phyloP scores from a whole-genome alignment of 768 basidiomycete species.

The Paxillus rubicundulus region DNA sequence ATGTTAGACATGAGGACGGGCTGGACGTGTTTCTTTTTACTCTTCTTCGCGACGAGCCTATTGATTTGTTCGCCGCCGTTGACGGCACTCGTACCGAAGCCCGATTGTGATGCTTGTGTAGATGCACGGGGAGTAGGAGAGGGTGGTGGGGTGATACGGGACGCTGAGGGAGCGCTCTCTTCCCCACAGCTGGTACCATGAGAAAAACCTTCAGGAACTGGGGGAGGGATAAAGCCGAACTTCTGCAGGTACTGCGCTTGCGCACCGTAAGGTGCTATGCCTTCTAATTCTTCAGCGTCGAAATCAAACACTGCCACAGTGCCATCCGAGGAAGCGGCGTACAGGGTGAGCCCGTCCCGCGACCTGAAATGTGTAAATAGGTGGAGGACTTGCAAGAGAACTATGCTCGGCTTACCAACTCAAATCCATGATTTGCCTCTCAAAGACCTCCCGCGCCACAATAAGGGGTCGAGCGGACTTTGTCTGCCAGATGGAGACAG shows the following conservation, averaged over 20 bases:
- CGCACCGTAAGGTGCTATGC: constrained; percentile 68
- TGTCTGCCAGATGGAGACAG: constrained; percentile 95
- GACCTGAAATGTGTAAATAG: constrained; percentile 56
- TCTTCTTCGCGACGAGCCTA: constrained; percentile 72
- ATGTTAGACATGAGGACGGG: constrained; percentile 39
- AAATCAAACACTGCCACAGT: constrained; percentile 89
- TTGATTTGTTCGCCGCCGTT: constrained; percentile 62
- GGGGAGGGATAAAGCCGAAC: constrained; percentile 70
- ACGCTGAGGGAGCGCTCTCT: constrained; percentile 20
- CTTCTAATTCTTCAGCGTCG: constrained; percentile 74
- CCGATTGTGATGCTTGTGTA: constrained; percentile 35
- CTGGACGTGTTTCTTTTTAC: constrained; percentile 64
- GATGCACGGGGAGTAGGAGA: constrained; percentile 39
- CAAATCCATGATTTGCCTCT: constrained; percentile 91
- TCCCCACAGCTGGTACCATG: constrained; percentile 38
- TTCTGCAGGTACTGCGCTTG: constrained; percentile 81
- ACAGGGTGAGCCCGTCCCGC: constrained; percentile 86
- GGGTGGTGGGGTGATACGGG: constrained; percentile 47
- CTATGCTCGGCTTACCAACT: constrained; percentile 67
- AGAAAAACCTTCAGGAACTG: constrained; percentile 69
- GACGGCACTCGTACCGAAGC: constrained; percentile 38
- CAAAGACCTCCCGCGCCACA: constrained; percentile 92
- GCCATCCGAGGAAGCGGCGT: constrained; percentile 94
- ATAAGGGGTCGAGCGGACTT: constrained; percentile 87
- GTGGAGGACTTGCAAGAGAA: background rate